Base-by-base conservation (phyloP, 441 rosid genomes). In the Gossypium lobatum region DNA sequence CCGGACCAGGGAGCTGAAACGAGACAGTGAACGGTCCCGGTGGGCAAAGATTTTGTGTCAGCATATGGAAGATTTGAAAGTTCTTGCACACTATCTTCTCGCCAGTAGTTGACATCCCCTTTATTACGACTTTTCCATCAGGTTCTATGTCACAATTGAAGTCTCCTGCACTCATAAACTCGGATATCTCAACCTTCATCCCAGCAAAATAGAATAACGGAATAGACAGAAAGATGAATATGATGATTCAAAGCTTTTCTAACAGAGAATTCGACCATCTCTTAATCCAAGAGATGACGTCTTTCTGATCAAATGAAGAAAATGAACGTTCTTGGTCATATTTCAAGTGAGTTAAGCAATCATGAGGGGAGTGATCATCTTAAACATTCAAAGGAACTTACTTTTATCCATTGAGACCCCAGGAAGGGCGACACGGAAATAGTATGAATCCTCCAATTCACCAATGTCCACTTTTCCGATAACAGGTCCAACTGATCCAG, bases 1-100 rank as follows among this genome's bases (percentile, higher is more conserved):
- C 93, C 4, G 96, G 92, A 70, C 98, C 93, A 5, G 95, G 95
- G 3, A 94, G 91, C 77, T 82, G 83, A 74, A 90, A 89, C 6
- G 86, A 72, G 73, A 89, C 66, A 0, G 97, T 80, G 82, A 92
- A 93, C 52, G 73, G 87, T 23, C 96, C 98, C 0, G 93, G 87
- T 1, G 93, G 93, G 77, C 86, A 75, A 3, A 90, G 80, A 68
- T 94, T 92, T 67, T 85, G 95, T 0, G 95, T 75, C 59, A 75
- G 82, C 97, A 92, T 90, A 80, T 77, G 81, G 54, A 94, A 94
- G 71, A 87, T 70, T 76, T 80, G 90, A 53, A 85, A 84, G 80
- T 85, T 2, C 83, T 76, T 89, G 81, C 88, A 84, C 3, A 93
- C 86, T 0, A 80, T 83, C 73, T 76, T 80, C 81, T 93, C 97